phyloP scores from a whole-genome alignment of 441 rosid genomes.

The Pelargonium fulgidum region DNA sequence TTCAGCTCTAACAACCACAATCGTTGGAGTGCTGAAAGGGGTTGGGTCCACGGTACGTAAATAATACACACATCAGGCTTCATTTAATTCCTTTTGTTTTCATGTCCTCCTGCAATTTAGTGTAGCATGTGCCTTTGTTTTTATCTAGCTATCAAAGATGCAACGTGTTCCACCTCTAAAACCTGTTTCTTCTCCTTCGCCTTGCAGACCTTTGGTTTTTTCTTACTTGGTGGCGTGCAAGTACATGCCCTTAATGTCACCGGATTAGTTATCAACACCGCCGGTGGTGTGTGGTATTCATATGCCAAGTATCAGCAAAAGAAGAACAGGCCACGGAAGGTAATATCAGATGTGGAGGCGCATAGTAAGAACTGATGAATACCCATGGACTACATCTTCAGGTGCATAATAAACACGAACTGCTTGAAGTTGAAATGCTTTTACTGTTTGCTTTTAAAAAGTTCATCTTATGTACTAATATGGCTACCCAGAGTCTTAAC shows the following conservation, averaged over 20 bases:
- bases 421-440: no score
- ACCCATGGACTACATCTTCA: no score
- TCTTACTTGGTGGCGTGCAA: constrained; percentile 82
- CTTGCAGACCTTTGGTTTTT: constrained; percentile 72
- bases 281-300: constrained; percentile 93
- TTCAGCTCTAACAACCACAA: constrained; percentile 94
- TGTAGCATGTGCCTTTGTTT: not conserved
- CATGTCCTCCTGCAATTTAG: constrained; percentile 6
- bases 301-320: constrained; percentile 71
- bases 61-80: not conserved
- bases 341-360: constrained; percentile 53
- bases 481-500: no score
- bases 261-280: constrained; percentile 77
- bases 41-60: constrained; percentile 87
- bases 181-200: not conserved
- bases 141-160: not conserved
- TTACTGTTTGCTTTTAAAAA: no score
- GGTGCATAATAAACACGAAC: no score
- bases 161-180: no score
- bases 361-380: constrained; percentile 28
- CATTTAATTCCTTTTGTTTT: constrained; percentile 7
- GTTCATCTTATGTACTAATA: no score
- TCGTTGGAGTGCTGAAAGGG: constrained; percentile 95
- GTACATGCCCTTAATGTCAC: constrained; percentile 80
- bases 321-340: constrained; percentile 47